Conservation (phyloP, 2,329 filamentous ascomycete genomes). For the Sporothrix brunneoviolacea region DNA sequence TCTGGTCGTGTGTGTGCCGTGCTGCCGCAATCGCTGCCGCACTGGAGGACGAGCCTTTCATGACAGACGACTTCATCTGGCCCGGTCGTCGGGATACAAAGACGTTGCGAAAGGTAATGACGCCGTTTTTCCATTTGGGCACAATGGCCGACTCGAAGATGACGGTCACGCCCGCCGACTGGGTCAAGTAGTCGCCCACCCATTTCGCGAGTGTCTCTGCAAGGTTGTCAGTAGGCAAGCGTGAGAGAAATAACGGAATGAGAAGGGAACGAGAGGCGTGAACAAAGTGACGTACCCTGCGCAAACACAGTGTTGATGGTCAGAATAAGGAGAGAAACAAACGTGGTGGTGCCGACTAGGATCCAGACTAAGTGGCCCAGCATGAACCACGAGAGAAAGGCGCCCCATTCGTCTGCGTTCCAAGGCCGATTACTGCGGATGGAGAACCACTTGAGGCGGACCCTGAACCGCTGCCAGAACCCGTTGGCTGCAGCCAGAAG, state of each 20-base stretch:
- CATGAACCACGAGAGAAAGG: constrained; percentile 91
- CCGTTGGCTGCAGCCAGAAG: constrained; percentile 84
- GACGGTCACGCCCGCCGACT: constrained; percentile 86
- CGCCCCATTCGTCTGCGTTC: constrained; percentile 93
- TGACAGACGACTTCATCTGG: constrained; percentile 73
- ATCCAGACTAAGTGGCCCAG: constrained; percentile 93
- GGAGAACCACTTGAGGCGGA: constrained; percentile 96
- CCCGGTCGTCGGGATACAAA: constrained; percentile 90
- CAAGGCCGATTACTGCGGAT: constrained; percentile 90
- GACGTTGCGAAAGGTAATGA: constrained; percentile 94
- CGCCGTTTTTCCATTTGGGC: constrained; percentile 88
- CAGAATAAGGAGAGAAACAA: constrained; percentile 86
- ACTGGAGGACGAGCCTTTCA: constrained; percentile 79
- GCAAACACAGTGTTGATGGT: constrained; percentile 94
- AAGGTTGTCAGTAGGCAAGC: background rate
- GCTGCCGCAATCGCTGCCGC: constrained; percentile 82
- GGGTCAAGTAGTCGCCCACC: constrained; percentile 91
- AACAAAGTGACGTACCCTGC: constrained; percentile 54
- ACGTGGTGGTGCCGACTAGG: constrained; percentile 93
- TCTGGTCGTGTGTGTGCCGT: constrained; percentile 15
- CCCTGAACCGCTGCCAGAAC: constrained; percentile 83
- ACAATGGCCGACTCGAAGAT: constrained; percentile 98
- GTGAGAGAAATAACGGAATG: background rate
- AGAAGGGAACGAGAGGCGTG: background rate
- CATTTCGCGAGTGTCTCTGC: constrained; percentile 84